These are phyloP conservation scores for Apophysomyces trapeziformis DNA, from an alignment of 371 early-diverging fungal genomes.

Conservation along the genomic window DNA sequence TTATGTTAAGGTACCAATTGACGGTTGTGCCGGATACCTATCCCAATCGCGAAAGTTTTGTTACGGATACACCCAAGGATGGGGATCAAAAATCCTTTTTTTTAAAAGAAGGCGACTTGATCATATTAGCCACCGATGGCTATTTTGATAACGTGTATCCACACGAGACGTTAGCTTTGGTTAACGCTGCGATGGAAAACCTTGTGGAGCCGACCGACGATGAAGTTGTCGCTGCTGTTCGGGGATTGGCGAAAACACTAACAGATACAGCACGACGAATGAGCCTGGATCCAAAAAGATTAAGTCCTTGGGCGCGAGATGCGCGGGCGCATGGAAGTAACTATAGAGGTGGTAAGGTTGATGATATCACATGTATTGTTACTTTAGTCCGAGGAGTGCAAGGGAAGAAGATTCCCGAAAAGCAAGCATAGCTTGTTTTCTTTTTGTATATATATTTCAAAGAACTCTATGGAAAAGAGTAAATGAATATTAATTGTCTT, in stretches of 20 bases:
- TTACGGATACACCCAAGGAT: constrained; percentile 68
- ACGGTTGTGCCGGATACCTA: constrained; percentile 64
- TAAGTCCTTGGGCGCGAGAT: constrained; percentile 54
- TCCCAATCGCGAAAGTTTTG: constrained; percentile 57
- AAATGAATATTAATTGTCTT: not conserved
- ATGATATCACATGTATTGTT: constrained; percentile 57
- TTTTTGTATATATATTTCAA: constrained; percentile 4
- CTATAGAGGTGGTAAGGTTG: constrained; percentile 53
- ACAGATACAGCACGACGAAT: constrained; percentile 62
- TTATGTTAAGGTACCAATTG: constrained; percentile 58
- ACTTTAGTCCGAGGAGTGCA: constrained; percentile 41
- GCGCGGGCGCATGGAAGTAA: constrained; percentile 53
- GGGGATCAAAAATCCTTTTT: constrained; percentile 62
- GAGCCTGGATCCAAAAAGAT: constrained; percentile 58
- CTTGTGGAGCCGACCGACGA: constrained; percentile 32
- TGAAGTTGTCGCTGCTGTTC: constrained; percentile 53
- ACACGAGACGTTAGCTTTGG: constrained; percentile 60
- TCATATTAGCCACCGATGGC: constrained; percentile 73
- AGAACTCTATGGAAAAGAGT: not conserved
- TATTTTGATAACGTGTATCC: constrained; percentile 74
- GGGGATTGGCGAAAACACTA: constrained; percentile 55
- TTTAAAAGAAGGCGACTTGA: constrained; percentile 69
- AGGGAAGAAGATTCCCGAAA: constrained; percentile 8
- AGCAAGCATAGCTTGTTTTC: constrained; percentile 2
- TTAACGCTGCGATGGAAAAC: constrained; percentile 50